Evolutionary conservation across 2,329 filamentous ascomycete species (phyloP), one percentile per base, ranked within the genome.

Genomic region (Intubia oerlemansii): DNA sequence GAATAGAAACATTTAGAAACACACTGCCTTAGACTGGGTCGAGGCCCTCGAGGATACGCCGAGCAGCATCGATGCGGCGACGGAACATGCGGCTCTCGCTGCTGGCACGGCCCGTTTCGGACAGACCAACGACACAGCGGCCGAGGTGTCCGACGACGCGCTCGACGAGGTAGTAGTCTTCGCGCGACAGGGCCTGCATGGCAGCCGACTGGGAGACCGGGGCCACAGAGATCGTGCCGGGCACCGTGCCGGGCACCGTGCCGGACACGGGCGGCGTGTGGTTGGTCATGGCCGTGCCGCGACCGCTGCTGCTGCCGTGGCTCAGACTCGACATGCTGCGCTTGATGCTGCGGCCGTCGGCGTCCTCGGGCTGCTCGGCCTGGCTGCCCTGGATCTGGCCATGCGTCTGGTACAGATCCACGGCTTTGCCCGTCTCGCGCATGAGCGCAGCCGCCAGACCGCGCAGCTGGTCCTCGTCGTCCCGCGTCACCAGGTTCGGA

Each of bases 21-120:
- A n/a, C n/a, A n/a, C n/a, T n/a, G n/a, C n/a, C n/a, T 25, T 27
- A 40, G 3, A 36, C 31, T 2, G 34, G 20, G 17, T 71, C 61
- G 34, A 70, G 52, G 5, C 78, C 79, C 38, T 85, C 78, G 17
- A 91, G 54, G 4, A 79, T 62, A 29, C 66, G 60, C 34, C 71
- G 67, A 5, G 81, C 82, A 29, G 69, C 66, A 38, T 90, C 79
- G 28, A 92, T 59, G 38, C 76, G 61, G 36, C 75, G 57, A 34
- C 80, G 59, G 47, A 77, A 69, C 34, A 73, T 57, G 31, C 70
- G 58, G 28, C 60, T 62, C 39, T 78, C 65, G 35, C 65, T 50
- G 39, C 59, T 58, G 33, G 61, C 50, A 37, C 52, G 51, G 37
- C 64, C 54, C 29, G 56, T 49, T 49, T 75, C 57, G 33, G 62